phyloP scores from a whole-genome alignment of 345 rosid genomes.

The Bruguiera sexangula region DNA sequence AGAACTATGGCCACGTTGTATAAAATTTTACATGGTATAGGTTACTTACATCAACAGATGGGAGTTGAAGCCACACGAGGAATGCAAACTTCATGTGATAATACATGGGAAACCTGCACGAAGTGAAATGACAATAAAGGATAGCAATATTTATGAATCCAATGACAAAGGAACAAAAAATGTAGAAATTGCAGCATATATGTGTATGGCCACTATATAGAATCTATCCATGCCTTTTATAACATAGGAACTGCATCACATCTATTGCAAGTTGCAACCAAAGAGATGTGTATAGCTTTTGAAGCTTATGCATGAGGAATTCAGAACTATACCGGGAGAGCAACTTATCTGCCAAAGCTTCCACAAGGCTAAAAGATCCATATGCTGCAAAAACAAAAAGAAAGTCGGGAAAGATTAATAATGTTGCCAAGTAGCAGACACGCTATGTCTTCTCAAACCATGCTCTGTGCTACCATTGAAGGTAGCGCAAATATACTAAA shows the following conservation, averaged over 20 bases:
- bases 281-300: no score
- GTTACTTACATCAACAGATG: constrained; percentile 33
- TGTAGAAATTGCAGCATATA: background rate
- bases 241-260: no score
- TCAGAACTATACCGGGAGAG: constrained; percentile 37
- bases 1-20: background rate
- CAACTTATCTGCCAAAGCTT: constrained; percentile 43
- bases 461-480: background rate
- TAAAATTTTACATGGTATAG: background rate
- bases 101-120: constrained; percentile 57
- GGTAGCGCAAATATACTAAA: background rate
- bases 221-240: background rate
- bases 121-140: background rate
- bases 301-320: background rate
- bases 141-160: background rate
- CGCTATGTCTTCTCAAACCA: background rate
- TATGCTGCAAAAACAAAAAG: constrained; percentile 36
- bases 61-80: constrained; percentile 68
- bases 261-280: background rate
- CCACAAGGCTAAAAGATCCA: constrained; percentile 46
- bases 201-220: background rate
- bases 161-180: background rate
- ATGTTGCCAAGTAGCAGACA: background rate
- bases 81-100: constrained; percentile 69
- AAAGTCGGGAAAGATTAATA: background rate